phyloP scores from a whole-genome alignment of 1,284 basidiomycete species.

The Pseudozyma thailandica region DNA sequence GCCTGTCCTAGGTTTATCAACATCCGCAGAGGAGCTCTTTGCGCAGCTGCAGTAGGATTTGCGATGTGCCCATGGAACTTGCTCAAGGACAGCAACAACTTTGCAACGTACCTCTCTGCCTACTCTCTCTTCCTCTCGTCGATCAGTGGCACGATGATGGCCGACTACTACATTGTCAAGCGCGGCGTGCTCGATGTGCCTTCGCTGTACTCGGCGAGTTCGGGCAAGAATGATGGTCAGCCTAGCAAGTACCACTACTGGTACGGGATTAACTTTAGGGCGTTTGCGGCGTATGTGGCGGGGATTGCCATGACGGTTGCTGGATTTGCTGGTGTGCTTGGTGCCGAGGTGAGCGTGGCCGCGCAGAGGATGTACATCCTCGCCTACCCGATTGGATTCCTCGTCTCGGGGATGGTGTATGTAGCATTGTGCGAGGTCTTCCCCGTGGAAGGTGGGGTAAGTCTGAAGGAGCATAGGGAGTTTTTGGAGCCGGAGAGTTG shows the following conservation, averaged over 20 bases:
- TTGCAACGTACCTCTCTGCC: conserved; percentile 84
- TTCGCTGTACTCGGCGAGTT: conserved; percentile 75
- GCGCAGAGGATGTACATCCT: conserved; percentile 67
- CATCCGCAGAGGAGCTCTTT: conserved; percentile 83
- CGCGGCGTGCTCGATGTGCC: conserved; percentile 78
- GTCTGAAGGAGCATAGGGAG: conserved; percentile 19
- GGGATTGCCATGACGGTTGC: conserved; percentile 86
- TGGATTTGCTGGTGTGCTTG: conserved; percentile 73
- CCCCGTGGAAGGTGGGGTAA: conserved; percentile 30
- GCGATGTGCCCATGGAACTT: conserved; percentile 83
- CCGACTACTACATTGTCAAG: conserved; percentile 80
- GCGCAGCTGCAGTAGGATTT: conserved; percentile 80
- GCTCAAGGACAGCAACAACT: conserved; percentile 78
- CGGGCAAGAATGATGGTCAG: conserved; percentile 18
- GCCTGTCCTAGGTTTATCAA: conserved; percentile 81
- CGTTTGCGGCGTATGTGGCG: conserved; percentile 77
- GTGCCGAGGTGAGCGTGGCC: conserved; percentile 55
- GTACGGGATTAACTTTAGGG: conserved; percentile 75
- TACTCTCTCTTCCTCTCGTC: conserved; percentile 70
- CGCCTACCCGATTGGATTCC: conserved; percentile 67
- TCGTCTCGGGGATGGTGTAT: conserved; percentile 63
- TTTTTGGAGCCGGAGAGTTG: conserved; percentile 50
- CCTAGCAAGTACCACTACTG: conserved; percentile 78
- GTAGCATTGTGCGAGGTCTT: conserved; percentile 51
- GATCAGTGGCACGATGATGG: conserved; percentile 69